Evolutionary conservation across 164 flowering plant genomes (phyloP).

Genomic region (Umbellularia californica): DNA sequence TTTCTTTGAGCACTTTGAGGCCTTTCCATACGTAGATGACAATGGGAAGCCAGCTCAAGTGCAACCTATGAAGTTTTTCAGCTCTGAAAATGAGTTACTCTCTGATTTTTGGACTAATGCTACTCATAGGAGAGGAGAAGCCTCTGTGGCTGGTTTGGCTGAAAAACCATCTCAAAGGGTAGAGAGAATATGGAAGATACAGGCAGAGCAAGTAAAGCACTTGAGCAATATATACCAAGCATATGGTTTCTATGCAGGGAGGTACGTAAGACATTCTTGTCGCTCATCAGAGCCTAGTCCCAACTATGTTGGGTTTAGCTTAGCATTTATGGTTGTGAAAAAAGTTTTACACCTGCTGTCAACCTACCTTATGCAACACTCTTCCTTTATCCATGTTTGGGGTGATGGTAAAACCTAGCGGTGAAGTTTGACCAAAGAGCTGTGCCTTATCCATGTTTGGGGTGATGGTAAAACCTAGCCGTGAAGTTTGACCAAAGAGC

Average conservation of each 20-base stretch:
- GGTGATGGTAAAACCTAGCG: no score
- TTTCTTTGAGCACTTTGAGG: slow-evolving; percentile 57
- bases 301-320: no score
- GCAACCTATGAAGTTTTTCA: slow-evolving; percentile 60
- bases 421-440: no score
- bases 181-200: slow-evolving; percentile 46
- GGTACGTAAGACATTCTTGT: slow-evolving; percentile 37
- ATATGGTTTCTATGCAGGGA: slow-evolving; percentile 54
- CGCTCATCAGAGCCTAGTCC: no score
- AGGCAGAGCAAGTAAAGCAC: slow-evolving; percentile 70
- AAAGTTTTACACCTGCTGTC: no score
- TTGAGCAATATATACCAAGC: slow-evolving; percentile 58
- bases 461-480: no score
- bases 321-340: no score
- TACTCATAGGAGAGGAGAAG: slow-evolving; percentile 26
- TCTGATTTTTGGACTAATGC: slow-evolving; percentile 61
- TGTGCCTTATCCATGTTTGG: no score
- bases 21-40: slow-evolving; percentile 57
- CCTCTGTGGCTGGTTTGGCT: slow-evolving; percentile 21
- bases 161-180: slow-evolving; percentile 40
- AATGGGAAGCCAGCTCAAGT: slow-evolving; percentile 61
- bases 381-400: no score
- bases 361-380: no score
- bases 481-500: no score
- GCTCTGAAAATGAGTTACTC: slow-evolving; percentile 69